Conservation (phyloP, 139 green algal species). For the Micromonas commoda region DNA sequence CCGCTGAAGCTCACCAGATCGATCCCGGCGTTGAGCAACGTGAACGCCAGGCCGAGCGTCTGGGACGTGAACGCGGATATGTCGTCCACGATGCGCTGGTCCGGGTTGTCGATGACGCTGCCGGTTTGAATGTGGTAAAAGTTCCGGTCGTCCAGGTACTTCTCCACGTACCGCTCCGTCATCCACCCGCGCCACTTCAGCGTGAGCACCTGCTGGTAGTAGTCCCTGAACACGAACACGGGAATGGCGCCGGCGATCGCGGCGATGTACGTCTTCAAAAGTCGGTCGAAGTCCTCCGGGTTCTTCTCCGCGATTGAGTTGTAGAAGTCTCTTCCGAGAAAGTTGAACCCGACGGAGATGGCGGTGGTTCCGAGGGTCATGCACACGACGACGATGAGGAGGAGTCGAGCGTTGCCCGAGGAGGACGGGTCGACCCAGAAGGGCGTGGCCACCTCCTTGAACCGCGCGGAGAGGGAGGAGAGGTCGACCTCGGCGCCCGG, state of each 20-base stretch:
- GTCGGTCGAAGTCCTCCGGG: constrained; percentile 61
- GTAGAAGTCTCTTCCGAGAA: constrained; percentile 97
- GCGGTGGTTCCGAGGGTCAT: constrained; percentile 84
- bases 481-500: not conserved
- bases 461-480: not conserved
- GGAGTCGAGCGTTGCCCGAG: constrained; percentile 47
- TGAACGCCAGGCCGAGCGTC: constrained; percentile 68
- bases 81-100: constrained; percentile 51
- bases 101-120: constrained; percentile 50
- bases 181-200: constrained; percentile 95
- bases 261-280: constrained; percentile 69
- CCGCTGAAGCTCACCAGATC: constrained; percentile 92
- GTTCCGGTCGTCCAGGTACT: constrained; percentile 78
- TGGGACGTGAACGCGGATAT: constrained; percentile 76
- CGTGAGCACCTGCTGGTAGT: constrained; percentile 68
- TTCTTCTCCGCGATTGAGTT: constrained; percentile 86
- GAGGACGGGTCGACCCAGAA: constrained; percentile 69
- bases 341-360: constrained; percentile 86
- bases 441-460: constrained; percentile 59
- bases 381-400: constrained; percentile 68
- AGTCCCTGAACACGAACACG: constrained; percentile 88
- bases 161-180: constrained; percentile 57
- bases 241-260: constrained; percentile 64
- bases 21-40: constrained; percentile 73
- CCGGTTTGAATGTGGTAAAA: constrained; percentile 81